These are phyloP conservation scores for Helianthus annuus DNA, from an alignment of 129 eudicot genomes.

Conservation along the genomic window DNA sequence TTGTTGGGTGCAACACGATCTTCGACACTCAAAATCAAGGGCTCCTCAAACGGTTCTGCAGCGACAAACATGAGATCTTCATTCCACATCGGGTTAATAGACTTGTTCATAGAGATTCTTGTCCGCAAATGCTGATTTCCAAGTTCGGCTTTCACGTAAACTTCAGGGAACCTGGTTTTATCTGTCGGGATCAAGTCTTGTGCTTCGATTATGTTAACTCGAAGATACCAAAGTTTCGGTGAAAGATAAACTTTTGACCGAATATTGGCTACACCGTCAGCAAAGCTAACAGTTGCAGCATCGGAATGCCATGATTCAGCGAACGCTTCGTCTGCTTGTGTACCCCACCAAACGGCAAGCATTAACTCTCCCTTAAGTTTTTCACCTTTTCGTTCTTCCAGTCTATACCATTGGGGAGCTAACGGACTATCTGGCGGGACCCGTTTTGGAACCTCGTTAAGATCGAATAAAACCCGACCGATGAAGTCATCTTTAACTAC, in stretches of 20 bases:
- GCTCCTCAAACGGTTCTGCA: constrained; percentile 18
- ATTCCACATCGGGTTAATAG: constrained; percentile 14
- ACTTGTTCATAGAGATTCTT: constrained; percentile 18
- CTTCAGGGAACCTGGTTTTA: constrained; percentile 23
- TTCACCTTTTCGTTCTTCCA: constrained; percentile 18
- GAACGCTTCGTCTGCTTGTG: constrained; percentile 21
- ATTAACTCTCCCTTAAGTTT: constrained; percentile 18
- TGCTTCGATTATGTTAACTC: constrained; percentile 23
- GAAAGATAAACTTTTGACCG: constrained; percentile 21
- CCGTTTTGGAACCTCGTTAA: constrained; percentile 21
- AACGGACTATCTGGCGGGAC: constrained; percentile 22
- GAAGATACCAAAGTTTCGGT: constrained; percentile 24
- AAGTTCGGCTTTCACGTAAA: constrained; percentile 5
- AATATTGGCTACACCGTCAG: constrained; percentile 18
- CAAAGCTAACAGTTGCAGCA: constrained; percentile 19
- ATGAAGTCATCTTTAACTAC: constrained; percentile 18
- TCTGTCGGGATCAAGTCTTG: constrained; percentile 20
- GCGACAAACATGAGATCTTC: constrained; percentile 23
- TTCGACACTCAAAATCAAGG: not conserved
- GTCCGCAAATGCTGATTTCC: constrained; percentile 14
- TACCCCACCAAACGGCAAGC: constrained; percentile 25
- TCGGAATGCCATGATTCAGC: constrained; percentile 24
- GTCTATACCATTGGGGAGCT: constrained; percentile 20
- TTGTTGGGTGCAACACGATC: constrained; percentile 5
- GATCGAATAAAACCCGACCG: constrained; percentile 17